Conservation (phyloP, 345 rosid species). For the Abelmoschus esculentus region DNA sequence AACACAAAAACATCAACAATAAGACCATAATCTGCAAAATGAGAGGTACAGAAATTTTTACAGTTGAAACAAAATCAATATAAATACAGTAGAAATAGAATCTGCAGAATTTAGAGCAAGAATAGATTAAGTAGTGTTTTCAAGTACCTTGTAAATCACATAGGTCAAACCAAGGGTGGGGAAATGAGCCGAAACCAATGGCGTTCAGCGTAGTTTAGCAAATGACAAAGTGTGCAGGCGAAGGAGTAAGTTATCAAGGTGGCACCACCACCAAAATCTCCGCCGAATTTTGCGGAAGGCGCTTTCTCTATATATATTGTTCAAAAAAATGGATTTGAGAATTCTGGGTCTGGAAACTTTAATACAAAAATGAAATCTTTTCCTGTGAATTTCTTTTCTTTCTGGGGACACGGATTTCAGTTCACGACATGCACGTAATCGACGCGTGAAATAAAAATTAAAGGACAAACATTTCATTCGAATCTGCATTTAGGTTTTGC, state of each 20-base stretch:
- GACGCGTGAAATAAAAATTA: constrained; percentile 36
- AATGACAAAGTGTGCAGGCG: not conserved
- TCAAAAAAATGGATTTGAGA: too few relatives aligned
- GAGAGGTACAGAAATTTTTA: not conserved
- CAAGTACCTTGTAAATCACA: constrained; percentile 8
- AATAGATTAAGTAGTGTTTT: not conserved
- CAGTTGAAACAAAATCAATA: not conserved
- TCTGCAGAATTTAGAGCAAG: not conserved
- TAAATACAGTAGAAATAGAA: not conserved
- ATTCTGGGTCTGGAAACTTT: not conserved
- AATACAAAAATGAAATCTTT: constrained; percentile 4
- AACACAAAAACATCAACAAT: constrained; percentile 11
- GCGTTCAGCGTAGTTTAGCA: constrained; percentile 15
- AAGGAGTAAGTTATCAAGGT: constrained; percentile 5
- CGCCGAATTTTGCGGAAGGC: constrained; percentile 24
- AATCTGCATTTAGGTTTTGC: constrained; percentile 35
- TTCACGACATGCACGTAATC: constrained; percentile 29
- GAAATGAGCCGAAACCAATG: constrained; percentile 1
- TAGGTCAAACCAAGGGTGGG: constrained; percentile 2
- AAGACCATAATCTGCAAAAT: constrained; percentile 22
- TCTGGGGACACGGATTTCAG: constrained; percentile 29
- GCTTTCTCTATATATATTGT: constrained; percentile 15
- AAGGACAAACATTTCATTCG: not conserved
- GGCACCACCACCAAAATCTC: constrained; percentile 19
- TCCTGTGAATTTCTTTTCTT: not conserved